A percentile compares a stretch with the other conserved stretches of the same genome.
Evolutionary conservation across 768 basidiomycete genomes (phyloP).

Genomic region (Termitomyces sp.): DNA sequence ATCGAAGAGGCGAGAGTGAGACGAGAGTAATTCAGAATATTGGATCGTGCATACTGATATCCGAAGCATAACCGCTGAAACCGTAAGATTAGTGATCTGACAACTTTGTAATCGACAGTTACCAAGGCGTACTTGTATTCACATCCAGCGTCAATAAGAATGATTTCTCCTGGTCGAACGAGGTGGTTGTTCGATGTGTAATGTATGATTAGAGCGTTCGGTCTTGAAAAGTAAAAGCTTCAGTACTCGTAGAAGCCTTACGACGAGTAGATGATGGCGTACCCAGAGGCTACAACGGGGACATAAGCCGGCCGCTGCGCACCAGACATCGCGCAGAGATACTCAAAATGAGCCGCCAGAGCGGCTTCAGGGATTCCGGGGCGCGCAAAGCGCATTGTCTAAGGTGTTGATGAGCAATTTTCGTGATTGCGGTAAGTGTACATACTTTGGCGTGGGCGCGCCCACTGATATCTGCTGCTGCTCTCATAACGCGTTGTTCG

Average conservation of each 20-base stretch:
- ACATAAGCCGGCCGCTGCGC: slow-evolving; percentile 92
- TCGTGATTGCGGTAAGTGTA: neutral
- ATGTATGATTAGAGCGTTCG: slow-evolving; percentile 89
- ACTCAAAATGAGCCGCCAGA: slow-evolving; percentile 81
- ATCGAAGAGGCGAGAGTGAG: slow-evolving; percentile 2
- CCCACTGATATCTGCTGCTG: slow-evolving; percentile 84
- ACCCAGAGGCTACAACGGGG: slow-evolving; percentile 96
- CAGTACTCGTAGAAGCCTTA: neutral
- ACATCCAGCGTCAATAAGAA: slow-evolving; percentile 89
- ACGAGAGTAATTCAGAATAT: neutral
- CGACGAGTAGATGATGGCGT: slow-evolving; percentile 13
- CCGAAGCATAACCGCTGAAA: slow-evolving; percentile 83
- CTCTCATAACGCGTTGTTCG: slow-evolving; percentile 77
- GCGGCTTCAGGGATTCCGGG: slow-evolving; percentile 36
- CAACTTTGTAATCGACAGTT: neutral
- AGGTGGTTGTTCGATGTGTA: slow-evolving; percentile 90
- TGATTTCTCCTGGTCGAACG: slow-evolving; percentile 62
- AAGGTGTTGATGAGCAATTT: neutral
- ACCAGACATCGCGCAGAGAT: slow-evolving; percentile 73
- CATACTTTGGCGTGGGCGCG: slow-evolving; percentile 78
- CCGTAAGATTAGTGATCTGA: neutral
- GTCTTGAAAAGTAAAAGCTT: slow-evolving; percentile 32
- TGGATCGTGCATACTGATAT: slow-evolving; percentile 62
- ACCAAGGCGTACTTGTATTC: slow-evolving; percentile 70
- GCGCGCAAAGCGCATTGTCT: slow-evolving; percentile 81